Evolutionary conservation across 169 alveolate species (phyloP), one percentile per base, ranked within the genome.

Genomic region (Plasmodium vivax): DNA sequence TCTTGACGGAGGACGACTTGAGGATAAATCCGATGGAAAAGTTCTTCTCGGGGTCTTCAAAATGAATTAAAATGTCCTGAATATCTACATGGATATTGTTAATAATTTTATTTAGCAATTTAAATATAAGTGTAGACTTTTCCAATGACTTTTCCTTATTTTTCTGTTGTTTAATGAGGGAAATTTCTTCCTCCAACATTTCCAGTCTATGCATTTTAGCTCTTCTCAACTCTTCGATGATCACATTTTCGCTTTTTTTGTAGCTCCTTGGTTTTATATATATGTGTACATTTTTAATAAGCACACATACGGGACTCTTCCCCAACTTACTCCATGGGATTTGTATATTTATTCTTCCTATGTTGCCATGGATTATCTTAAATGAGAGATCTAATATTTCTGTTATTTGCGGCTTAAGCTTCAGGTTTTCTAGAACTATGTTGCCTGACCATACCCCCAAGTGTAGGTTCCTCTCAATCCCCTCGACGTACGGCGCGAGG

Each of bases 381-480:
- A 87, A 87, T 5, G 94, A 87, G 27, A 87, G 72, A 36, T 93
- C 94, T 73, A 93, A 72, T 62, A 93, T 95, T 51, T 96, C 97
- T 27, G 98, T 93, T 85, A 97, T 96, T 74, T 97, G 97, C 56
- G 97, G 96, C 95, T 97, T 97, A 45, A 97, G 94, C 72, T 96
- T 95, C 80, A 97, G 81, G 51, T 96, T 97, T 56, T 96, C 97
- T 62, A 97, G 92, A 51, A 93, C 97, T n/a, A 97, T 96, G 83
- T 97, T 95, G 41, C 98, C 98, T 34, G 98, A 96, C 98, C 98
- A 97, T 9, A 97, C 98, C 9, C 98, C 98, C 95, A 97, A 95
- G 54, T 96, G 97, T 71, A 97, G 85, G 90, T 97, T 96, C 81
- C 95, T 96, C 41, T 96, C 96, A 45, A 97, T 97, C 27, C 98